Percentiles rank a stretch among this genome's conserved stretches.
These are phyloP conservation scores for Firmiana major DNA, from an alignment of 345 rosid genomes.

Conservation along the genomic window DNA sequence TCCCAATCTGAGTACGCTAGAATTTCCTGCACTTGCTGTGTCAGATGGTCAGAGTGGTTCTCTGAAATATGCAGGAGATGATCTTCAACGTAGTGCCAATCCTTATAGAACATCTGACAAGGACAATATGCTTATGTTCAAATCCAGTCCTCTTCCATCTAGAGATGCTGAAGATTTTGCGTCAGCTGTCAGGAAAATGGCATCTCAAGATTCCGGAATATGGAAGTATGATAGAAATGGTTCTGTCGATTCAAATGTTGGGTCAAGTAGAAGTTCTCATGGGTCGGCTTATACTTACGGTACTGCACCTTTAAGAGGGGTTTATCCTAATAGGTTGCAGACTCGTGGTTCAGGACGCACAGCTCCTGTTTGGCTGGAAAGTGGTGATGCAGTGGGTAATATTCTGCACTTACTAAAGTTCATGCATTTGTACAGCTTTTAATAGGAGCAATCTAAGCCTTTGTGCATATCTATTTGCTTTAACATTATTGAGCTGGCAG, in stretches of 20 bases:
- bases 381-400: conserved; percentile 98
- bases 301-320: conserved; percentile 60
- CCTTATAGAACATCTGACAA: conserved; percentile 63
- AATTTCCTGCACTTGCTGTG: conserved; percentile 80
- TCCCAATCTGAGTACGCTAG: conserved; percentile 72
- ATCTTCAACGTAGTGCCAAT: conserved; percentile 56
- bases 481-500: conserved; percentile 65
- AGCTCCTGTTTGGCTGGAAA: conserved; percentile 95
- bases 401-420: conserved; percentile 30
- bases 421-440: conserved; percentile 21
- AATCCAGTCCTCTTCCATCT: conserved; percentile 48
- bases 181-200: conserved; percentile 87
- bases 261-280: conserved; percentile 78
- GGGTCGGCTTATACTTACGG: conserved; percentile 49
- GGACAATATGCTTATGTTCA: conserved; percentile 69
- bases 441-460: not conserved
- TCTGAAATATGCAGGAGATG: conserved; percentile 67
- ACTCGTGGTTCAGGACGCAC: conserved; percentile 58
- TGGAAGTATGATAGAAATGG: conserved; percentile 87
- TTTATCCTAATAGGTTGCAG: conserved; percentile 61
- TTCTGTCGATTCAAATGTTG: conserved; percentile 65
- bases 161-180: conserved; percentile 74
- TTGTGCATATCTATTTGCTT: conserved; percentile 29
- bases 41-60: conserved; percentile 55
- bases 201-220: conserved; percentile 71